Evolutionary conservation across 2,329 filamentous ascomycete species (phyloP).

Genomic region (Xylariaceae sp.): DNA sequence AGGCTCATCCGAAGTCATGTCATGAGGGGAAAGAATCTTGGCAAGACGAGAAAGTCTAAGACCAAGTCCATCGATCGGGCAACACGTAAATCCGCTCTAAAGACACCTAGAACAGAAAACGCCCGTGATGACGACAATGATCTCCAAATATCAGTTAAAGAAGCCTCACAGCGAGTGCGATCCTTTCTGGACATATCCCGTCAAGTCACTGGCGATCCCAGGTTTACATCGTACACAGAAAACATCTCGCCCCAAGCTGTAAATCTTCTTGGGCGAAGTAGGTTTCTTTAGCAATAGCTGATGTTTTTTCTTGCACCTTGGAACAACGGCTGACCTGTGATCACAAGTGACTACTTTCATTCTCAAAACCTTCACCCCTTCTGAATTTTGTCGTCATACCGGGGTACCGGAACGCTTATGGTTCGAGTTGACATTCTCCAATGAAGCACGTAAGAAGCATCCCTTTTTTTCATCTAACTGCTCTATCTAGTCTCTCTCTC

Average conservation of each 20-base stretch:
- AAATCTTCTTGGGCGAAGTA: slow-evolving; percentile 10
- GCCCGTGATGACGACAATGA: background rate
- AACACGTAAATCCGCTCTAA: background rate
- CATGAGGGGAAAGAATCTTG: slow-evolving; percentile 23
- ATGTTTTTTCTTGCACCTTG: background rate
- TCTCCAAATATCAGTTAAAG: background rate
- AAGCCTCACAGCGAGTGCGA: background rate
- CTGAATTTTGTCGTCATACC: slow-evolving; percentile 8
- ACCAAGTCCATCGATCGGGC: background rate
- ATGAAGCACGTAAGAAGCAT: slow-evolving; percentile 16
- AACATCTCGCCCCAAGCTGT: slow-evolving; percentile 3
- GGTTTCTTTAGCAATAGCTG: background rate
- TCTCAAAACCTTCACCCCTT: slow-evolving; percentile 8
- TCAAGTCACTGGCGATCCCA: slow-evolving; percentile 5
- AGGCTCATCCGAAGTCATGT: slow-evolving; percentile 22
- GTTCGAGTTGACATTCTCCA: slow-evolving; percentile 10
- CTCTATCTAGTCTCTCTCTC: background rate
- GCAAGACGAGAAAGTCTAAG: slow-evolving; percentile 13
- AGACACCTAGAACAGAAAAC: background rate
- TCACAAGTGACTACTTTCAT: slow-evolving; percentile 10
- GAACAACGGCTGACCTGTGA: background rate
- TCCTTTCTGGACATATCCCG: slow-evolving; percentile 5
- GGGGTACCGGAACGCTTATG: slow-evolving; percentile 8
- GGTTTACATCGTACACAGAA: background rate
- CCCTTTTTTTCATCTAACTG: background rate